Evolutionary conservation across 2,329 filamentous ascomycete species (phyloP), one percentile per base, ranked within the genome.

Genomic region (Cryphonectria naterciae): DNA sequence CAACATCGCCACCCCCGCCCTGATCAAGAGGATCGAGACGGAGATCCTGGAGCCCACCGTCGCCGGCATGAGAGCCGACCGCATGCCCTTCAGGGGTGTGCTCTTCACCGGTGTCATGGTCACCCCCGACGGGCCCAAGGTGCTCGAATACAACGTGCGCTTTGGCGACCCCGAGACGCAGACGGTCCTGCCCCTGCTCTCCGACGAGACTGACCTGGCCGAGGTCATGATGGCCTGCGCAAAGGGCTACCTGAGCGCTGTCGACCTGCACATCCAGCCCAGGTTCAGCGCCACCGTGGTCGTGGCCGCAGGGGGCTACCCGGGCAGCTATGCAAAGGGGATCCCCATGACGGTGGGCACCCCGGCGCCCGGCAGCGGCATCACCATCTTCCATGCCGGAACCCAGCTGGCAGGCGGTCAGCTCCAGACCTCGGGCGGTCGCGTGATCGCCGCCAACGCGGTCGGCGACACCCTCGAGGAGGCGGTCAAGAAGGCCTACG

Each of bases 31-130:
- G 72, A 90, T 99, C 73, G 92, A 98, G 78, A 86, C 86, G 69
- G 92, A 92, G 46, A 92, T 98, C 68, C 87, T 98, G n/a, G 89
- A 94, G 79, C 95, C 95, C 8, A 98, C 95, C 2, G 89, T 98
- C 72, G 88, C 93, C 72, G 95, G 94, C 70, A 95, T 98, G 93
- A 88, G 91, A 77, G 87, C 88, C 73, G 95, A 98, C 78, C 88
- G 90, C 80, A 88, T 89, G 76, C 90, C 89, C 37, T 93, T 93
- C 80, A 85, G 88, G 63, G 93, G 93, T 71, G 89, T 93, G 64
- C 86, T 97, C 25, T 96, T 96, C 81, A 96, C 93, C 1, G 96
- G 95, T n/a, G 84, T 97, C 56, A 98, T 98, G 94, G 92, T 98
- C 83, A 96, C 94, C 35, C 88, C 89, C 75, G 81, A 86, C 63